A percentile compares a stretch with the other conserved stretches of the same genome.
Evolutionary conservation across 1,139 yeast genomes (phyloP).

Genomic region (Citeromyces siamensis): DNA sequence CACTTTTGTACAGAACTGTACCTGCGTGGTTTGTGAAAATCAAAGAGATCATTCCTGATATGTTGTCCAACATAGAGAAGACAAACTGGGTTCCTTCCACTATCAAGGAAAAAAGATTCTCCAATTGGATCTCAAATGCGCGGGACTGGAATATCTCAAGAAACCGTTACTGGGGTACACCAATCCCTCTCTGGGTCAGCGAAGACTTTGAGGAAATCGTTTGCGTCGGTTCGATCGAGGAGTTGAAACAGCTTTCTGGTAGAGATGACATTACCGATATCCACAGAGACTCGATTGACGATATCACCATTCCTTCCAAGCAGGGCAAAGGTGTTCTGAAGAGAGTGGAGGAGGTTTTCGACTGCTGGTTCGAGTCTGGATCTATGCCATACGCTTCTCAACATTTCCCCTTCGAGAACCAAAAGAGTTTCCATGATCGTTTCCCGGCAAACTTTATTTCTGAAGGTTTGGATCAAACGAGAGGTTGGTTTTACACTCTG

Average conservation of each 20-base stretch:
- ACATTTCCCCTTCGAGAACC: constrained; percentile 91
- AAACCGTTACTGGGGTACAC: constrained; percentile 99
- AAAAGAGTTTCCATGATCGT: constrained; percentile 51
- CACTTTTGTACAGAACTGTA: constrained; percentile 87
- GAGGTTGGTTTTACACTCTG: constrained; percentile 99
- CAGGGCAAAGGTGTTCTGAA: constrained; percentile 77
- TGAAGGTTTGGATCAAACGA: constrained; percentile 98
- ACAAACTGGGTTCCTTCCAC: constrained; percentile 92
- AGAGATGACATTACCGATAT: constrained; percentile 70
- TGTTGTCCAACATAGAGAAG: constrained; percentile 73
- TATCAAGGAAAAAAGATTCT: constrained; percentile 88
- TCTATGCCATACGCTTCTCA: constrained; percentile 97
- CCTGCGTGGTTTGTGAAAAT: constrained; percentile 99
- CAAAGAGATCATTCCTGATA: constrained; percentile 73
- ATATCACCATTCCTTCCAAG: constrained; percentile 88
- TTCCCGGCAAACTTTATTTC: constrained; percentile 98
- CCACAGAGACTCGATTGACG: constrained; percentile 89
- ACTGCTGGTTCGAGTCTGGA: constrained; percentile 99
- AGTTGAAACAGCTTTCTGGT: constrained; percentile 77
- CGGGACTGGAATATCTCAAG: constrained; percentile 99
- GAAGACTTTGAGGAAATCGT: constrained; percentile 90
- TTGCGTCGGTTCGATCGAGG: constrained; percentile 84
- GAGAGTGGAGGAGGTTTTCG: constrained; percentile 96
- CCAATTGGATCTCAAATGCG: constrained; percentile 97
- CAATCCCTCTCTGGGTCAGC: constrained; percentile 94